These are phyloP conservation scores for Tolypocladium pustulatum DNA, from an alignment of 2,329 filamentous ascomycete species.

Conservation along the genomic window DNA sequence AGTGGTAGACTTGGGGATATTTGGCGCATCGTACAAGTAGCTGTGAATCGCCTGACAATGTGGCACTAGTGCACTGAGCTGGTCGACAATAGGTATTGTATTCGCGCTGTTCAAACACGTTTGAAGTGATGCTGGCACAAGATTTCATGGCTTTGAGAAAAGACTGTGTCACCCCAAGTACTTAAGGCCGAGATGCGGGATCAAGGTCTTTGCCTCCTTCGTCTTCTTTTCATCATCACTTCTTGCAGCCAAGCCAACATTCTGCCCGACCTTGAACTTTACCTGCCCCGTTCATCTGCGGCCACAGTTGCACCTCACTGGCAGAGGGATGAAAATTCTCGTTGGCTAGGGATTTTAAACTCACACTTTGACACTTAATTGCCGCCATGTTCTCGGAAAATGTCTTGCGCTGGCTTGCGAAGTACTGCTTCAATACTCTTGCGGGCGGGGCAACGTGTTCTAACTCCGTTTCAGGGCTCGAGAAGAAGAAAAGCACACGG, in stretches of 20 bases:
- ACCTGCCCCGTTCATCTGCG: too few species aligned
- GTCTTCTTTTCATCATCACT: not conserved
- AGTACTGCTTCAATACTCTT: not conserved
- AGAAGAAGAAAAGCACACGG: not conserved
- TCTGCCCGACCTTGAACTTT: not conserved
- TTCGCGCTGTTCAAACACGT: not conserved
- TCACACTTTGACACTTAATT: not conserved
- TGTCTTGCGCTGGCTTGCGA: not conserved
- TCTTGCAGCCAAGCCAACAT: not conserved
- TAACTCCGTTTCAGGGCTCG: not conserved
- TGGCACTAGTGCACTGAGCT: not conserved
- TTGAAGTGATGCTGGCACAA: not conserved
- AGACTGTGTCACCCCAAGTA: not conserved
- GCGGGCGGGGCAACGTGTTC: too few species aligned
- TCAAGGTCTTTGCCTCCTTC: not conserved
- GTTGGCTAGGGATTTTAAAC: not conserved
- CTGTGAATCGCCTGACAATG: not conserved
- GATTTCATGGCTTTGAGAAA: not conserved
- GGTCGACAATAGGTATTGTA: not conserved
- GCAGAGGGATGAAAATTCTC: not conserved
- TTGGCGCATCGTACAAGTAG: too few species aligned
- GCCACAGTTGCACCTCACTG: too few species aligned
- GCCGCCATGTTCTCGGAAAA: not conserved
- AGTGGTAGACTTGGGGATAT: not conserved
- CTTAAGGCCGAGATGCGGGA: not conserved